A percentile compares a stretch with the other conserved stretches of the same genome.
Conservation (phyloP, 176 grass and related monocot species). For the Rhynchospora pubera region DNA sequence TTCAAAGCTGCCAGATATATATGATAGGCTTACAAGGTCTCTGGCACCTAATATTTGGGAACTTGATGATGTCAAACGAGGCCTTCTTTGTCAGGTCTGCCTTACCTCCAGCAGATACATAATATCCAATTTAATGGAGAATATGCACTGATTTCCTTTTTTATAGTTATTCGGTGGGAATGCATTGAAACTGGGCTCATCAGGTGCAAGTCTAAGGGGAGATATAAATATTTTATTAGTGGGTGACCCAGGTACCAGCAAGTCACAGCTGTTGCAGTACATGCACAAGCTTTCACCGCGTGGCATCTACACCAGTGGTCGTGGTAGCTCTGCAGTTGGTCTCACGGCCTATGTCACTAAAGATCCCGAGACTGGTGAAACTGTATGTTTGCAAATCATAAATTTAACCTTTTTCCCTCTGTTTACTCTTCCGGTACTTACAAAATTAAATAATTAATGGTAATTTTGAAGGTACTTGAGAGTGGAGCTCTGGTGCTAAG, state of each 20-base stretch:
- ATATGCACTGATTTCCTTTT: background rate
- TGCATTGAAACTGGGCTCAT: conserved; percentile 67
- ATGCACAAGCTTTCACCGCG: conserved; percentile 95
- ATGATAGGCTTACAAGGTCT: conserved; percentile 76
- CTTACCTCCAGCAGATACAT: background rate
- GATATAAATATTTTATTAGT: conserved; percentile 98
- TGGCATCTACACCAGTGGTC: conserved; percentile 96
- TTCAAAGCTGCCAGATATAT: conserved; percentile 92
- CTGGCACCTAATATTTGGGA: conserved; percentile 98
- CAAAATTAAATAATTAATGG: background rate
- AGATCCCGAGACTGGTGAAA: conserved; percentile 98
- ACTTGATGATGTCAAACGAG: conserved; percentile 97
- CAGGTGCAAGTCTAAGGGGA: conserved; percentile 83
- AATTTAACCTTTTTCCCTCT: background rate
- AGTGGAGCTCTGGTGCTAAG: conserved; percentile 95
- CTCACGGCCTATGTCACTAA: conserved; percentile 94
- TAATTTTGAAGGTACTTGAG: conserved; percentile 70
- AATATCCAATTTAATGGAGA: background rate
- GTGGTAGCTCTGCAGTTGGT: conserved; percentile 97
- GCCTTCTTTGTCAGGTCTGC: conserved; percentile 87
- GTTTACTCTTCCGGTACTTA: background rate
- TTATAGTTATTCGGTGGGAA: conserved; percentile 92
- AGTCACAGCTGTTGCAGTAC: conserved; percentile 98
- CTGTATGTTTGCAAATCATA: conserved; percentile 42
- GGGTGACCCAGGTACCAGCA: conserved; percentile 97